Base-by-base conservation (phyloP, 352 stramenopile species). In the Phytophthora pluvialis region DNA sequence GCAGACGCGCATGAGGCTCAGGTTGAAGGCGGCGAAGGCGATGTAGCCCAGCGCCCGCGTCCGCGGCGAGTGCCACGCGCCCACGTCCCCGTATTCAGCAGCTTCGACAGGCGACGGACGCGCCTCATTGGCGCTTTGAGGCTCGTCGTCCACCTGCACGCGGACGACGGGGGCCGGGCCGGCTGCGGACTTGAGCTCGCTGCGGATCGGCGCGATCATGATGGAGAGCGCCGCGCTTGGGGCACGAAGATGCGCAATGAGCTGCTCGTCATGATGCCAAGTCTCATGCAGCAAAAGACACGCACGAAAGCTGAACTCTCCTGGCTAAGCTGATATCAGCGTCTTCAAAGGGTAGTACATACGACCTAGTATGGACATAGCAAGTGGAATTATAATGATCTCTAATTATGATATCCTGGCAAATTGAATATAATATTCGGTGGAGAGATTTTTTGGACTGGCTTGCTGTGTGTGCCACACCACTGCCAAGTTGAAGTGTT, bases 1-100 rank as follows among this genome's bases (percentile, higher is more conserved):
- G 32, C 77, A 76, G 29, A 69, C 73, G 44, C 76, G 73, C 64
- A 88, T 76, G 43, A 86, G 63, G 40, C 80, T 89, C 45, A 89
- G 73, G 32, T 77, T 83, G 38, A 89, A 70, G 36, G 80, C 78
- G 4, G 80, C 81, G 10, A 77, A 36, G 3, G 77, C 78, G 46
- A 89, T 78, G 38, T 75, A 75, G 26, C 60, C 57, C 5, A 89
- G 50, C 3, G 78, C 78, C 3, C 70, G 59, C 6, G 40, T 61
- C 16, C 43, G 60, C 3, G 65, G 65, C 4, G 65, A 73, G n/a
- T 39, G 51, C 64, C 64, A 68, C 6, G 45, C 35, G 3, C 33
- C 8, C 0, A 13, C 21, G n/a, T n/a, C 26, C 28, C 44, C 50
- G 44, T 58, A 67, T 36, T 71, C 40, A 13, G 50, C 26, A 33